Evolutionary conservation across 768 basidiomycete species (phyloP), one percentile per base, ranked within the genome.

Genomic region (Trametes maxima): DNA sequence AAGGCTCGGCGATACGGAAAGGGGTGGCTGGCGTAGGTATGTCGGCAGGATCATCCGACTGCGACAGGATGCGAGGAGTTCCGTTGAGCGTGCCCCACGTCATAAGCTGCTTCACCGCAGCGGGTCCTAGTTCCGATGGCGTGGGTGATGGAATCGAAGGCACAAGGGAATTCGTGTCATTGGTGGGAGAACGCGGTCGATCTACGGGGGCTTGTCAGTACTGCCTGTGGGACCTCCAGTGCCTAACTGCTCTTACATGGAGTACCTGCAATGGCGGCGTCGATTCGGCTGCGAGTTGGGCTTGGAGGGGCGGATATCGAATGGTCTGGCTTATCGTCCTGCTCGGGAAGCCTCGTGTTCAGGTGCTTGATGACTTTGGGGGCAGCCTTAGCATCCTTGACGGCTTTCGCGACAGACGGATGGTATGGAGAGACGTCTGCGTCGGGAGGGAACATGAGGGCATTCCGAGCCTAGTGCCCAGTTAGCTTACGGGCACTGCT

Each of bases 81-180:
- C 92, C 89, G 65, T 88, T 86, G 22, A 98, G 80, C 13, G 94
- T 95, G 1, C 97, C 97, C 94, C 94, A 95, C 13, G 97, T 99
- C 90, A 98, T 94, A 16, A 99, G 83, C 66, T 98, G 89, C 69
- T 94, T 94, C 53, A 98, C 81, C 0, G 92, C 90, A 5, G 80
- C 77, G 1, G 94, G 85, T 0, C 92, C 92, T 47, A 98, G 82
- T 68, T 92, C 80, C 5, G 86, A 82, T 0, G 94, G 88, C 7
- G 90, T 91, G 1, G 95, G 95, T 0, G 95, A 93, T 3, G 97
- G 96, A 11, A 96, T 74, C 57, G 85, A 85, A 14, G 94, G 88
- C 21, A 99, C 88, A 19, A 97, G 86, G 2, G 88, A 80, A 72
- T 92, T 94, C 13, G 79, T 80, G 61, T 77, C 77, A 51, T 74